Base-by-base conservation (phyloP, 2,329 filamentous ascomycete species). In the Claviceps capensis region DNA sequence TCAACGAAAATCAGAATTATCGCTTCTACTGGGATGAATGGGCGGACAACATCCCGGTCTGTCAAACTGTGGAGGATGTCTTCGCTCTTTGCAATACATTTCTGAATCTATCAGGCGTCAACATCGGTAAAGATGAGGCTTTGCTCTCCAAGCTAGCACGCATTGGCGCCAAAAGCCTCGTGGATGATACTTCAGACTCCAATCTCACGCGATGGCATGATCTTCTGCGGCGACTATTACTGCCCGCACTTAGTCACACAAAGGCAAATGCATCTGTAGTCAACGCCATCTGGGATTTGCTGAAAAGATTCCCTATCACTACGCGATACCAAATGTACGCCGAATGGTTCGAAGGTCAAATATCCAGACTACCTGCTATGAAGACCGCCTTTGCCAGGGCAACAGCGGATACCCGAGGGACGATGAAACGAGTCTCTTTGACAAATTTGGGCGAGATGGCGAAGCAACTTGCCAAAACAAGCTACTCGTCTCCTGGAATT, bases 21-120 rank as follows among this genome's bases (percentile, higher is more conserved):
- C 81, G 86, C 37, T 97, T 94, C 64, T 98, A 98, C 67, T 96
- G 93, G 83, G 89, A 95, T 54, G 93, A 97, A 59, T 98, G 93
- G 93, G 77, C 83, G 2, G 91, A 97, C 67, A 95, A 93, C 57
- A 77, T 98, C 46, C 94, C 93, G 0, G 72, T 95, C 19, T 98
- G 93, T 63, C 90, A 95, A 64, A 86, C 76, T 1, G 81, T 95
- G 5, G 88, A 96, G 56, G 93, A 98, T 63, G 77, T 98, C 14
- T 93, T 97, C 65, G 82, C 84, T 2, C 78, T 96, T 0, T 94
- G 89, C 66, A 79, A 82, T 53, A 90, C 88, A 1, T 77, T 98
- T 22, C 72, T 96, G 46, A 94, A 93, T 57, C 72, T 91, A 23
- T 85, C 90, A 0, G 91, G 93, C 2, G 83, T 94, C 56, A 89